phyloP scores from a whole-genome alignment of 306 rosid species.

The Cucumis cinereus region DNA sequence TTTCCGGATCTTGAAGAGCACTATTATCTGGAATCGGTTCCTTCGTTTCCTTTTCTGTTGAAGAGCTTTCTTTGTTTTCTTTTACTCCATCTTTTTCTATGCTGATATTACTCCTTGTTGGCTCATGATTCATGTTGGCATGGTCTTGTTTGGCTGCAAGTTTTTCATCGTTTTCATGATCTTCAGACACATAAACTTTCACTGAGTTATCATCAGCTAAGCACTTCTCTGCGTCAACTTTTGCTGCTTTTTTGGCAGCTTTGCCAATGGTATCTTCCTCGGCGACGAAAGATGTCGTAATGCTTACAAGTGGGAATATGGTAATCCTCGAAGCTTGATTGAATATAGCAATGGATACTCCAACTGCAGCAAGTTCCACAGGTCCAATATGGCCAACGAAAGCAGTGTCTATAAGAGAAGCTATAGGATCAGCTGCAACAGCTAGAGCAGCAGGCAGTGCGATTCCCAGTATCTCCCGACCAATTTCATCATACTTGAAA shows the following conservation, averaged over 20 bases:
- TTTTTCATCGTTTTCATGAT: constrained; percentile 33
- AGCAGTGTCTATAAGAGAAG: constrained; percentile 92
- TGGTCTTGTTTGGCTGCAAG: constrained; percentile 19
- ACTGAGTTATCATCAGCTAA: constrained; percentile 18
- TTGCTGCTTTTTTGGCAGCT: constrained; percentile 17
- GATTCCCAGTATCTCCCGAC: constrained; percentile 65
- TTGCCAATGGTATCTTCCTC: constrained; percentile 68
- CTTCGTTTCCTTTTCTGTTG: neutral
- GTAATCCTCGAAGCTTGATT: constrained; percentile 94
- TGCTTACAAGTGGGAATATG: constrained; percentile 86
- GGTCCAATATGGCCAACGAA: constrained; percentile 95
- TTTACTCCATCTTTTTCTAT: constrained; percentile 10
- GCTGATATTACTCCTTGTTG: constrained; percentile 3
- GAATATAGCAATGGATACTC: constrained; percentile 83
- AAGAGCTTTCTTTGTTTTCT: constrained; percentile 4
- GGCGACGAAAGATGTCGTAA: constrained; percentile 93
- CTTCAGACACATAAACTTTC: constrained; percentile 16
- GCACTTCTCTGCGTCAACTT: constrained; percentile 15
- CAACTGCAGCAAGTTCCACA: constrained; percentile 93
- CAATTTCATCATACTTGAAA: constrained; percentile 64
- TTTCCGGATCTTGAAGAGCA: constrained; percentile 11
- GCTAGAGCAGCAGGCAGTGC: constrained; percentile 91
- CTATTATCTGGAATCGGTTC: constrained; percentile 15
- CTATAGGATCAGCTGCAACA: constrained; percentile 96
- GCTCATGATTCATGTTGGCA: neutral